Percentiles rank a stretch among this genome's conserved stretches.
phyloP scores from a whole-genome alignment of 2,329 filamentous ascomycete species.

The Claviceps paspali region DNA sequence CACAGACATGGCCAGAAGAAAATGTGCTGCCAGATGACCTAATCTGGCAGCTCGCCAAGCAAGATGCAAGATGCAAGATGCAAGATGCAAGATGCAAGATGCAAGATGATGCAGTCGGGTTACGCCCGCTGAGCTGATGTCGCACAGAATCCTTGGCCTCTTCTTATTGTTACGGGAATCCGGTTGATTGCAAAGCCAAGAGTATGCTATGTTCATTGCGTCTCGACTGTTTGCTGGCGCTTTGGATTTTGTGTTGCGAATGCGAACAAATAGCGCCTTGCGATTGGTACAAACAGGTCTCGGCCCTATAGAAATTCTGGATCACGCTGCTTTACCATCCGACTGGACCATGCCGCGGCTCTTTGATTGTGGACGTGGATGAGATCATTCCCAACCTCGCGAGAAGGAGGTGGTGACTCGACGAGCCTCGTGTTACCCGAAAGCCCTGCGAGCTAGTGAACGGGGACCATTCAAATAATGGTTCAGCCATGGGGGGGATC shows the following conservation, averaged over 20 bases:
- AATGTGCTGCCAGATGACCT: background rate
- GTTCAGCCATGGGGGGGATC: background rate
- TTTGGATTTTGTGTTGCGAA: background rate
- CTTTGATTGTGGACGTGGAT: background rate
- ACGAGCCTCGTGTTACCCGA: conserved; percentile 1
- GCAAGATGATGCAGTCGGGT: background rate
- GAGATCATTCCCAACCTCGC: background rate
- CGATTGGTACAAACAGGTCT: background rate
- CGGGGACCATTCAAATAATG: background rate
- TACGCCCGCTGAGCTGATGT: background rate
- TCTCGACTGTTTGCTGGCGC: conserved; percentile 2
- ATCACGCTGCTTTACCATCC: background rate
- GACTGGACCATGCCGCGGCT: background rate
- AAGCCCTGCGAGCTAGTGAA: background rate
- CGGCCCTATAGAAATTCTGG: background rate
- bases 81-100: too few relatives aligned
- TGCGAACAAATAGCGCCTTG: background rate
- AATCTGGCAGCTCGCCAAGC: background rate
- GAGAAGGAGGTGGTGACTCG: background rate
- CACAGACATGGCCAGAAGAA: background rate
- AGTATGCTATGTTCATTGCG: background rate
- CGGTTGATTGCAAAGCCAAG: background rate
- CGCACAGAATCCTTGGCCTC: background rate
- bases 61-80: too few relatives aligned
- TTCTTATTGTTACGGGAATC: background rate